A percentile compares a stretch with the other conserved stretches of the same genome.
phyloP scores from a whole-genome alignment of 129 eudicot species.

The Tagetes erecta region DNA sequence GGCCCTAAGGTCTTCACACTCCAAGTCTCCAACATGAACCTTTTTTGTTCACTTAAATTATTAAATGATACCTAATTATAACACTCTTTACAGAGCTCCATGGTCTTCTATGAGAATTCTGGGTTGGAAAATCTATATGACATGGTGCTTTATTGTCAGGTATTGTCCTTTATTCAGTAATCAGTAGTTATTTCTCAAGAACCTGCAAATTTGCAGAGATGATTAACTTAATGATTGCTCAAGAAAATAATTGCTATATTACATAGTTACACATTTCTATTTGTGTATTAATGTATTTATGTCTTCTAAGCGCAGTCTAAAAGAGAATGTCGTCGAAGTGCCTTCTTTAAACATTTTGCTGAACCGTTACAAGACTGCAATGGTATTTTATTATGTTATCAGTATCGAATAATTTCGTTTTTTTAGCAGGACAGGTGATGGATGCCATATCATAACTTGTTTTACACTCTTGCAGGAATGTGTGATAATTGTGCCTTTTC shows the following conservation, averaged over 20 bases:
- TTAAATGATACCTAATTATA: background rate
- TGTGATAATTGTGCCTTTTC: conserved; percentile 81
- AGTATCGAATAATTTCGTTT: background rate
- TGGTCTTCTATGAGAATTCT: conserved; percentile 95
- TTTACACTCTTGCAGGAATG: conserved; percentile 62
- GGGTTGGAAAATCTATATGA: conserved; percentile 91
- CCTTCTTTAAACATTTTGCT: conserved; percentile 89
- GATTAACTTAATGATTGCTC: conserved; percentile 3
- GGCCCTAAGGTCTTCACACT: no score
- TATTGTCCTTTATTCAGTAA: conserved; percentile 25
- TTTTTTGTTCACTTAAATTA: background rate
- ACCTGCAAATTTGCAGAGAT: conserved; percentile 15
- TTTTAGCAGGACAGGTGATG: conserved; percentile 16
- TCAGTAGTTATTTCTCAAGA: conserved; percentile 10
- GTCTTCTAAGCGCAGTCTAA: conserved; percentile 51
- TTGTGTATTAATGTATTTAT: background rate
- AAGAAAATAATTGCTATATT: conserved; percentile 24
- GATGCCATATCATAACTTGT: conserved; percentile 6
- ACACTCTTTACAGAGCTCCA: conserved; percentile 72
- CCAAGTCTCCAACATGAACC: background rate
- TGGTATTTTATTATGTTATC: conserved; percentile 44
- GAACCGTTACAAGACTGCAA: conserved; percentile 94
- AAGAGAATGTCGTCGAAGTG: conserved; percentile 77
- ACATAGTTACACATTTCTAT: background rate
- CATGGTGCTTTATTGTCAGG: conserved; percentile 95